Percentiles rank a stretch among this genome's conserved stretches.
These are phyloP conservation scores for Talaromyces atroroseus DNA, from an alignment of 2,329 filamentous ascomycete species.

Conservation along the genomic window DNA sequence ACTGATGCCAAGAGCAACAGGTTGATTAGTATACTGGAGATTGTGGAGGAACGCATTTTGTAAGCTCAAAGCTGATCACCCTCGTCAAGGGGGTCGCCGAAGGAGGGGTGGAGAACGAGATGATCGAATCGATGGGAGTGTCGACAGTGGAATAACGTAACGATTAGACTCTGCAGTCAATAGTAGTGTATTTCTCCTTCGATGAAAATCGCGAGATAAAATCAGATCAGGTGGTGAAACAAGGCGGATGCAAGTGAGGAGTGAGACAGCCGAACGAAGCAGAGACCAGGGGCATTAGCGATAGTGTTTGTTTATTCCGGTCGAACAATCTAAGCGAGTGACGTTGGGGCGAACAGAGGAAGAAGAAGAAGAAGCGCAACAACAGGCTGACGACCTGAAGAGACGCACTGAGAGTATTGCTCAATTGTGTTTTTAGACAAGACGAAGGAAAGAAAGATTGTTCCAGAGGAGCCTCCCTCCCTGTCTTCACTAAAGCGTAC, in stretches of 20 bases:
- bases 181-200: not conserved
- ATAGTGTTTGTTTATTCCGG: constrained; percentile 1
- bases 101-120: not conserved
- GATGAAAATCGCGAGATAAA: not conserved
- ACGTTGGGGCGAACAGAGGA: not conserved
- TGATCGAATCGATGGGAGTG: not conserved
- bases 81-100: constrained; percentile 6
- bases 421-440: not conserved
- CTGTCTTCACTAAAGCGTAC: not conserved
- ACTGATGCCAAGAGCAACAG: constrained; percentile 28
- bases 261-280: not conserved
- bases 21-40: constrained; percentile 29
- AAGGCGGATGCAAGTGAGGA: not conserved
- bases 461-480: constrained; percentile 4
- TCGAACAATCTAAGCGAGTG: not conserved
- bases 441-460: constrained; percentile 3
- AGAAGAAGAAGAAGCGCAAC: not conserved
- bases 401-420: not conserved
- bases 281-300: constrained; percentile 1
- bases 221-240: not conserved
- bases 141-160: not conserved
- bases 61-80: constrained; percentile 2
- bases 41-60: constrained; percentile 28
- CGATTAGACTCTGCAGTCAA: not conserved
- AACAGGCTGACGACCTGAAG: not conserved